Evolutionary conservation across 2,329 filamentous ascomycete species (phyloP).

Genomic region (Fusarium luffae): DNA sequence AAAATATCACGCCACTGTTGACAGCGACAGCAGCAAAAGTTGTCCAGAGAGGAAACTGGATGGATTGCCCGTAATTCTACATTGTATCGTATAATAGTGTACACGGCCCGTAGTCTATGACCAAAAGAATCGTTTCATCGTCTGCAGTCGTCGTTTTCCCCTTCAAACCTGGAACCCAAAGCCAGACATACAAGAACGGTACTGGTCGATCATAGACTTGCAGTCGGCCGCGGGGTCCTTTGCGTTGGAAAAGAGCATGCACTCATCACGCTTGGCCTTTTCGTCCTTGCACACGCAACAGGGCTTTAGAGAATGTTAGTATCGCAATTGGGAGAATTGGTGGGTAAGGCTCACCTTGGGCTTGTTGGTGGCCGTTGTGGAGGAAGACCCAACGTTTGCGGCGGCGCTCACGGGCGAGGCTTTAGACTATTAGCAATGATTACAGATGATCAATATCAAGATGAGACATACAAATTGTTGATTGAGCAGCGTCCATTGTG

Average conservation of each 20-base stretch:
- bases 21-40: neutral
- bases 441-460: neutral
- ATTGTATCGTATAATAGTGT: conserved; percentile 39
- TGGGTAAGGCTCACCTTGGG: conserved; percentile 55
- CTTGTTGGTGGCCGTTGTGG: conserved; percentile 48
- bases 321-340: conserved; percentile 26
- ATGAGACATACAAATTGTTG: conserved; percentile 43
- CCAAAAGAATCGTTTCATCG: conserved; percentile 8
- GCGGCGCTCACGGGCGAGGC: conserved; percentile 40
- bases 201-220: conserved; percentile 82
- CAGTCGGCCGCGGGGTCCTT: conserved; percentile 87
- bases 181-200: conserved; percentile 90
- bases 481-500: conserved; percentile 49
- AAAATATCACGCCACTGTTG: conserved; percentile 39
- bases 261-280: conserved; percentile 92
- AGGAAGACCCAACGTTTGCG: conserved; percentile 47
- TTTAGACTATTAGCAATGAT: conserved; percentile 21
- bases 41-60: conserved; percentile 38
- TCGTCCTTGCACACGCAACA: conserved; percentile 99
- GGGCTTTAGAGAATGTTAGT: conserved; percentile 66
- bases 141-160: neutral
- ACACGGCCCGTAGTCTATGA: conserved; percentile 33
- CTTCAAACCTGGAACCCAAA: conserved; percentile 82
- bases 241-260: conserved; percentile 95
- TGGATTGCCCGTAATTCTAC: conserved; percentile 42